Conservation (phyloP, 495 filamentous ascomycete genomes). For the Neurospora cerealis region DNA sequence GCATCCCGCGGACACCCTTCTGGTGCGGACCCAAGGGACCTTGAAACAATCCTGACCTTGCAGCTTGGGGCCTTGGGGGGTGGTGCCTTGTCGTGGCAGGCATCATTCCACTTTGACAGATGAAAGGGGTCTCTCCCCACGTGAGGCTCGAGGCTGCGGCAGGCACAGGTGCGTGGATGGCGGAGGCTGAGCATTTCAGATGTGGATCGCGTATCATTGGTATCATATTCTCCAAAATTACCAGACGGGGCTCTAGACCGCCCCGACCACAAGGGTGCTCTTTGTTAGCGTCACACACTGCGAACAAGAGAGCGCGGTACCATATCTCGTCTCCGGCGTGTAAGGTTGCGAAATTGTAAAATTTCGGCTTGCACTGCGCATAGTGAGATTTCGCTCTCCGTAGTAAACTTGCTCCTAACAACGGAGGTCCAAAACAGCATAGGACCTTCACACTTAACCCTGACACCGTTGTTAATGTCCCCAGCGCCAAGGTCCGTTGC, state of each 20-base stretch:
- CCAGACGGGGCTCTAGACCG: background rate
- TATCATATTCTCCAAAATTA: background rate
- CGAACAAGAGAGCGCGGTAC: background rate
- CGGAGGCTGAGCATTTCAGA: background rate
- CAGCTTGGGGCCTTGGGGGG: background rate
- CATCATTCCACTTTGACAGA: background rate
- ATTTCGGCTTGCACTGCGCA: background rate
- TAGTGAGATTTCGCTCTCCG: background rate
- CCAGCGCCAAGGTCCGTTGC: background rate
- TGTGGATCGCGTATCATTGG: background rate
- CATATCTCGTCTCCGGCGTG: background rate
- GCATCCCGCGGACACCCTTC: background rate
- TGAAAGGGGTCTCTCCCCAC: background rate
- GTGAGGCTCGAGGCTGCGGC: background rate
- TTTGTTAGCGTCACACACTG: background rate
- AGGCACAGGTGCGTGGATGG: background rate
- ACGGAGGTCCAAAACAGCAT: background rate
- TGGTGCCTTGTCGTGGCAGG: background rate
- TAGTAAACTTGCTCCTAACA: background rate
- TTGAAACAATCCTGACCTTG: background rate
- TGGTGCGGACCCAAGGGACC: background rate
- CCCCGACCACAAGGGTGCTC: background rate
- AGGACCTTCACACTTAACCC: background rate
- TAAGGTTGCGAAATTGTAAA: background rate
- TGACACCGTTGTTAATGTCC: background rate